Percentiles rank a stretch among this genome's conserved stretches.
phyloP scores from a whole-genome alignment of 257 asterid species.

The Nicotiana otophora region DNA sequence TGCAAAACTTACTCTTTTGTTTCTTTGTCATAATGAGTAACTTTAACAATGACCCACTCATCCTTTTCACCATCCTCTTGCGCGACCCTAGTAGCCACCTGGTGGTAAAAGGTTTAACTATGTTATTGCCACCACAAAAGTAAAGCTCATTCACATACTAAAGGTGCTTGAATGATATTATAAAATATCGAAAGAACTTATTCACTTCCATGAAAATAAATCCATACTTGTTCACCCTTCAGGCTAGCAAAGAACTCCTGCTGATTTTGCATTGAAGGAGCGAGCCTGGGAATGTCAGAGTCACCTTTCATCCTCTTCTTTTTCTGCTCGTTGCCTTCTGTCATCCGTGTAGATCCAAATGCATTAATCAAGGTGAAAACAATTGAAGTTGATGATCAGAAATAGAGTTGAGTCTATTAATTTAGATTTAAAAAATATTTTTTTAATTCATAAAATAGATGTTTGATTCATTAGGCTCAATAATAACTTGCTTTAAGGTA shows the following conservation, averaged over 20 bases:
- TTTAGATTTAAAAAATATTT: neutral
- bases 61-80: constrained; percentile 87
- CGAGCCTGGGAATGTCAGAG: constrained; percentile 55
- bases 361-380: neutral
- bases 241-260: constrained; percentile 75
- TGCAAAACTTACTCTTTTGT: constrained; percentile 61
- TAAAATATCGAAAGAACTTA: neutral
- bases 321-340: constrained; percentile 88
- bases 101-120: constrained; percentile 2
- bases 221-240: constrained; percentile 93
- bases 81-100: constrained; percentile 95
- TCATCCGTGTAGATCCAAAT: constrained; percentile 22
- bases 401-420: neutral
- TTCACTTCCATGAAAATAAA: neutral
- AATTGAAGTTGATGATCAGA: neutral
- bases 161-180: neutral
- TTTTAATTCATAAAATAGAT: neutral
- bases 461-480: neutral
- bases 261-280: constrained; percentile 61
- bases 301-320: constrained; percentile 80
- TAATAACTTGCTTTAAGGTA: neutral
- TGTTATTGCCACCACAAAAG: neutral
- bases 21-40: constrained; percentile 89
- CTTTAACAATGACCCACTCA: constrained; percentile 97
- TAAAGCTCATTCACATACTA: neutral